Evolutionary conservation across 768 basidiomycete species (phyloP), one percentile per base, ranked within the genome.

Genomic region (Hebeloma cylindrosporum): DNA sequence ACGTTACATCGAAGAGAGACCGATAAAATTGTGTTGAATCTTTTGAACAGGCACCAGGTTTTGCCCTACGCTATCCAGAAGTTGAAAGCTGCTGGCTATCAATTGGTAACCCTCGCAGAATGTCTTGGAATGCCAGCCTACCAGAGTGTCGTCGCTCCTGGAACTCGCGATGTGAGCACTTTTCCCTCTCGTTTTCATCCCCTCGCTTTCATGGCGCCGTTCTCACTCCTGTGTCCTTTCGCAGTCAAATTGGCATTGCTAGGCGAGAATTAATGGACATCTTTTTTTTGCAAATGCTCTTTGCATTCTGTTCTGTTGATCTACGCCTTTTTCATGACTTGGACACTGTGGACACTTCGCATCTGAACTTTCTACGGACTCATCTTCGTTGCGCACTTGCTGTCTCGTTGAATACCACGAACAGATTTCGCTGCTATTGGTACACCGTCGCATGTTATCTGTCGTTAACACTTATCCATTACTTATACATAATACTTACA

Each of bases 71-170:
- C 62, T 22, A 63, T 69, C 18, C 35, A 51, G 17, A 41, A 38
- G 11, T 51, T 70, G 23, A 47, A 63, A 45, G 50, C 37, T 11
- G 63, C 63, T 23, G 69, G 69, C 0, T 71, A 70, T 48, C 45
- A 54, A 36, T 58, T 73, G 21, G 71, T 73, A 33, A 69, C 69
- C 7, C 45, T 73, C 21, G 70, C 70, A 6, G 64, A 71, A 32
- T 72, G 70, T 43, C 53, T 73, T 6, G 68, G 66, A 11, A 40
- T 50, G 32, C 40, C 48, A 1, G 60, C 68, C 11, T 72, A 71
- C 49, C 64, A 65, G 49, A 58, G 44, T 14, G 51, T 65, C 21
- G 50, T 40, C 4, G 21, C 54, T 11, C 57, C 66, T 8, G 48
- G 52, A 21, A 40, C 45, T 8, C 58, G 45, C 18, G 54, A 53